Base-by-base conservation (phyloP, 805 yeast species). In the Barnettozyma vustinii region DNA sequence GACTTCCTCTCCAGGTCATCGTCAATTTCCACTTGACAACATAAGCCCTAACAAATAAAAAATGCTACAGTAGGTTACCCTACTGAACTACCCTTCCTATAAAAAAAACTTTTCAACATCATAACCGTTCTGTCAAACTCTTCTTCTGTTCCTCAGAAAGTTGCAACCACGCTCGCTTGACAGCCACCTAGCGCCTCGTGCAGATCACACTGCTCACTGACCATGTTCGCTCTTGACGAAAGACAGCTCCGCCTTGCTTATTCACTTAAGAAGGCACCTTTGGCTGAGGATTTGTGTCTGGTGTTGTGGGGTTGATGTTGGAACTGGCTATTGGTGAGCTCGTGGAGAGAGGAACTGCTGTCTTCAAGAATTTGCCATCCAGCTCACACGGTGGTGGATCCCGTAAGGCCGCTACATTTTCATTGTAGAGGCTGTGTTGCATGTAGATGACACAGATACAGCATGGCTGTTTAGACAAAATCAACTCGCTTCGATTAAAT, bases 331-430 rank as follows among this genome's bases (percentile, higher is more conserved):
- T 36, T 37, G 27, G 42, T 19, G 36, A 15, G 32, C 19, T 19
- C 40, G 25, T 43, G 52, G 54, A 20, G 54, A 51, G 54, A 51
- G 12, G 33, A 47, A 50, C 40, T 19, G 46, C 40, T 23, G n/a
- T 33, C 35, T 44, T 45, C 39, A 51, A 51, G 54, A 42, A 51
- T 48, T 45, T 42, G 30, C 45, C 46, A 40, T 40, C 42, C 44
- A 30, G 41, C 23, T 48, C 40, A 45, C 41, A 51, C 45, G 40
- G 39, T 45, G 46, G 49, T 27, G 47, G 54, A 26, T 48, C 54
- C 54, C 54, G 52, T 51, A 45, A 42, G 49, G 46, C 40, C 49
- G 44, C 40, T n/a, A 51, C 54, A 50, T 49, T 13, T 26, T 4
- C 18, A 19, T 26, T 37, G 25, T 15, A 6, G 37, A n/a, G 19